These are phyloP conservation scores for Tolypocladium cylindrosporum DNA, from an alignment of 2,329 filamentous ascomycete species.

Conservation along the genomic window DNA sequence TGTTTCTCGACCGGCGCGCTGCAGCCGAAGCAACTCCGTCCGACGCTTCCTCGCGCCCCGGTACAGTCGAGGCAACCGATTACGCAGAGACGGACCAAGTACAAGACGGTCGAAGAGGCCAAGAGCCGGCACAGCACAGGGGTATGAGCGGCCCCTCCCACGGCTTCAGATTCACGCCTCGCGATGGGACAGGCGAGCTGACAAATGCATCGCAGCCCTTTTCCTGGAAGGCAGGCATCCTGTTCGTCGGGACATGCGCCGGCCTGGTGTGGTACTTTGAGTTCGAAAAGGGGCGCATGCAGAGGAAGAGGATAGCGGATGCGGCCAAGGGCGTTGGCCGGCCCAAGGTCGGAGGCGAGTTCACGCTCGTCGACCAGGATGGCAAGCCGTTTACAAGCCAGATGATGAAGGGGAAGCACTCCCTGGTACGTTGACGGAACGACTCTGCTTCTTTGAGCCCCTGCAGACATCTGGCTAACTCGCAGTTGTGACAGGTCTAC, in stretches of 20 bases:
- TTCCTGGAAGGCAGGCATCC: slow-evolving; percentile 78
- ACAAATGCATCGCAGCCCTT: slow-evolving; percentile 57
- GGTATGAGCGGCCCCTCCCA: slow-evolving; percentile 23
- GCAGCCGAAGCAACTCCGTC: slow-evolving; percentile 24
- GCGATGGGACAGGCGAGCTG: slow-evolving; percentile 9
- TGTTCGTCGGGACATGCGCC: slow-evolving; percentile 73
- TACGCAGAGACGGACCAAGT: slow-evolving; percentile 28
- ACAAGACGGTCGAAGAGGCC: slow-evolving; percentile 48
- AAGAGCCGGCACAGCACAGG: slow-evolving; percentile 48
- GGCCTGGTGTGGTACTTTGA: slow-evolving; percentile 86
- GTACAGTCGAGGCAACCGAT: slow-evolving; percentile 23
- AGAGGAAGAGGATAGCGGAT: slow-evolving; percentile 79
- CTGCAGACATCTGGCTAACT: not conserved
- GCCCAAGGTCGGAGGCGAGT: slow-evolving; percentile 86
- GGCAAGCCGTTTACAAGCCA: slow-evolving; percentile 67
- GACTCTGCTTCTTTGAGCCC: not conserved
- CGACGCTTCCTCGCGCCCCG: slow-evolving; percentile 18
- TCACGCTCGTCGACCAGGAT: slow-evolving; percentile 72
- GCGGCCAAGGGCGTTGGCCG: slow-evolving; percentile 86
- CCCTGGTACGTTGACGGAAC: slow-evolving; percentile 46
- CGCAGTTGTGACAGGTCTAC: slow-evolving; percentile 61
- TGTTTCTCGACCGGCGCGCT: slow-evolving; percentile 28
- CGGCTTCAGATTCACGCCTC: not conserved
- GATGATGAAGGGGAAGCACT: slow-evolving; percentile 80
- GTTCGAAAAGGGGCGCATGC: slow-evolving; percentile 83